Evolutionary conservation across 108 stramenopile genomes (phyloP).

Genomic region (Cyclostephanos invisitatus): DNA sequence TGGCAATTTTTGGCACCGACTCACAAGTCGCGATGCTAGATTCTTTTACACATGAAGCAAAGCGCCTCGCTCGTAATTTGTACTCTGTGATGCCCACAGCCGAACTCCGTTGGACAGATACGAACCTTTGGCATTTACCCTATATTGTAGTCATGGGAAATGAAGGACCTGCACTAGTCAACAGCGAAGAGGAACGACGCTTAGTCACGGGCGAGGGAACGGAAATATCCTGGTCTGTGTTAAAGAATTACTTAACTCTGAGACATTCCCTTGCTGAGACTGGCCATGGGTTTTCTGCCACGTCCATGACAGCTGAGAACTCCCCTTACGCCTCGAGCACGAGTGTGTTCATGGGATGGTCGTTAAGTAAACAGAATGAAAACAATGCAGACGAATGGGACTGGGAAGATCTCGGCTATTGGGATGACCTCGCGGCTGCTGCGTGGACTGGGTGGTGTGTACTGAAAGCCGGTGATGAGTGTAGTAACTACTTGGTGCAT

Average conservation of each 20-base stretch:
- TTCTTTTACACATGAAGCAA: slow-evolving; percentile 2
- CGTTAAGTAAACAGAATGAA: too few species aligned
- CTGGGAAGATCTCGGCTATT: slow-evolving; percentile 26
- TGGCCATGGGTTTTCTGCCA: too few species aligned
- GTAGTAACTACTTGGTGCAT: slow-evolving; percentile 18
- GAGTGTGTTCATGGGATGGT: too few species aligned
- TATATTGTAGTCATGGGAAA: slow-evolving; percentile 9
- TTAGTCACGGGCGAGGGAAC: too few species aligned
- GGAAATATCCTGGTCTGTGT: too few species aligned
- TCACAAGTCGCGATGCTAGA: too few species aligned
- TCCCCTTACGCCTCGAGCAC: too few species aligned
- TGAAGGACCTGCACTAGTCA: slow-evolving; percentile 9
- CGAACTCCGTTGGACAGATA: slow-evolving; percentile 17
- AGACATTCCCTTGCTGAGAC: too few species aligned
- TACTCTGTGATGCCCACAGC: slow-evolving; percentile 12
- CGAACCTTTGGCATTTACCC: slow-evolving; percentile 17
- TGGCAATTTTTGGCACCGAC: too few species aligned
- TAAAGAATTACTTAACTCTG: too few species aligned
- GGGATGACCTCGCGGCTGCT: slow-evolving; percentile 13
- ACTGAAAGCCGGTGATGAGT: slow-evolving; percentile 24
- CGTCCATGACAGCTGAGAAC: too few species aligned
- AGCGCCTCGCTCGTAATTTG: slow-evolving; percentile 7
- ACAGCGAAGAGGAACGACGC: too few species aligned
- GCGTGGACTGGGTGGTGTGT: slow-evolving; percentile 28
- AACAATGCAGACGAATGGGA: not conserved